Conservation (phyloP, 2,329 filamentous ascomycete species). For the Colletotrichum acutatum region DNA sequence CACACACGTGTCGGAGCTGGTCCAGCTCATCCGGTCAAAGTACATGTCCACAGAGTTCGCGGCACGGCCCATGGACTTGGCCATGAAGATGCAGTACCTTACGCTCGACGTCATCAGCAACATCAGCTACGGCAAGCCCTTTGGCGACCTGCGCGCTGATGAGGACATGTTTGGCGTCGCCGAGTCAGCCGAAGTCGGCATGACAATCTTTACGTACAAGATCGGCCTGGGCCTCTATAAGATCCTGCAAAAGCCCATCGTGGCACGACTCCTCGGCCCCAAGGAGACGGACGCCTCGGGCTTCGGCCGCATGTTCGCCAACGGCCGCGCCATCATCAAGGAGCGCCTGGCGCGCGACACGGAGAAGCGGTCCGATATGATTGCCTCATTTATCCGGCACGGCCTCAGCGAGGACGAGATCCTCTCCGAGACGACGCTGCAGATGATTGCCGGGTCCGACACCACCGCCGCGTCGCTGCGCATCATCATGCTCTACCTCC, state of each 20-base stretch:
- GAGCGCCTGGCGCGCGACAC: constrained; percentile 21
- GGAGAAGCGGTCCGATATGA: constrained; percentile 24
- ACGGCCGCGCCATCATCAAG: constrained; percentile 36
- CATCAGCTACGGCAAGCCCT: constrained; percentile 61
- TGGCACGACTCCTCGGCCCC: constrained; percentile 27
- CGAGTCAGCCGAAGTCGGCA: constrained; percentile 49
- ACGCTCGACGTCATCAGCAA: constrained; percentile 65
- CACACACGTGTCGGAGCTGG: constrained; percentile 54
- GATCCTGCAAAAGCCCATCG: constrained; percentile 24
- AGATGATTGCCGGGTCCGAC: constrained; percentile 48
- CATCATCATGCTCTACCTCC: constrained; percentile 60
- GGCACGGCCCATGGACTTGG: constrained; percentile 55
- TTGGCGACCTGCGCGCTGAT: constrained; percentile 58
- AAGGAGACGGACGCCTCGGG: constrained; percentile 31
- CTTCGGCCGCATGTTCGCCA: constrained; percentile 34
- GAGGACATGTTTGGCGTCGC: constrained; percentile 59
- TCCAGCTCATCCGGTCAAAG: constrained; percentile 55
- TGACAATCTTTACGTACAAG: constrained; percentile 36
- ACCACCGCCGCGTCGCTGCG: constrained; percentile 51
- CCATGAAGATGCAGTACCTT: constrained; percentile 59
- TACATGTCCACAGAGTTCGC: constrained; percentile 50
- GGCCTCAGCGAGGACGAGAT: constrained; percentile 40
- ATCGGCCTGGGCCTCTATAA: constrained; percentile 29
- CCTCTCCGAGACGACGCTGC: constrained; percentile 46
- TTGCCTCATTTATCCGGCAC: constrained; percentile 55